A percentile compares a stretch with the other conserved stretches of the same genome.
These are phyloP conservation scores for Podila clonocystis DNA, from an alignment of 192 early-diverging fungal species.

Conservation along the genomic window DNA sequence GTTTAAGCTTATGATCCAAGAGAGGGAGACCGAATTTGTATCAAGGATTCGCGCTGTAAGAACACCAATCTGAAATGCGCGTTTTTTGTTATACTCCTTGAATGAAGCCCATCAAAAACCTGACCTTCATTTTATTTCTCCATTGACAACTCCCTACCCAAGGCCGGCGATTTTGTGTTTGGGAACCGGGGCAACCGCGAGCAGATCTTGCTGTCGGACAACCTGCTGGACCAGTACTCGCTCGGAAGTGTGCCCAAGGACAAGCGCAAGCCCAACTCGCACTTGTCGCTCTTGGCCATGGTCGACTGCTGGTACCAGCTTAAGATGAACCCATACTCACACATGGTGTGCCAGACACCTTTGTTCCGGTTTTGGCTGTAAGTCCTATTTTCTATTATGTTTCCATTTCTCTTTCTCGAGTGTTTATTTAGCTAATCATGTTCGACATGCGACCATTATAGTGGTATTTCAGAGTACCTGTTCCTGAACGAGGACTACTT, in stretches of 20 bases:
- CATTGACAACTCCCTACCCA: background rate
- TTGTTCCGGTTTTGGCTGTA: slow-evolving; percentile 92
- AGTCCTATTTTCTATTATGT: slow-evolving; percentile 9
- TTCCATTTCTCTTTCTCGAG: background rate
- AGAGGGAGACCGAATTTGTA: slow-evolving; percentile 81
- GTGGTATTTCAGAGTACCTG: slow-evolving; percentile 93
- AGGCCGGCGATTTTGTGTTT: slow-evolving; percentile 91
- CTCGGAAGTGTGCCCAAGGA: slow-evolving; percentile 83
- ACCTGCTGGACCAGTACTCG: slow-evolving; percentile 87
- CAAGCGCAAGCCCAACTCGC: slow-evolving; percentile 84
- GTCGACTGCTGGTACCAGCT: slow-evolving; percentile 94
- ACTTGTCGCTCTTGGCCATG: slow-evolving; percentile 92
- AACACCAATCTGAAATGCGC: background rate
- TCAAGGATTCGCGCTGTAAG: slow-evolving; percentile 69
- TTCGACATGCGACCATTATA: slow-evolving; percentile 20
- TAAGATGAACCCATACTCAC: slow-evolving; percentile 89
- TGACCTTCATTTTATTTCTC: too few species aligned
- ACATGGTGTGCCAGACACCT: slow-evolving; percentile 96
- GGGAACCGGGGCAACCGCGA: slow-evolving; percentile 66
- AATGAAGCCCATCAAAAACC: background rate
- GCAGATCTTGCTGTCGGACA: slow-evolving; percentile 82
- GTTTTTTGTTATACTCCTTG: background rate
- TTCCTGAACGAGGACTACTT: slow-evolving; percentile 85
- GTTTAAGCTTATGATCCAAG: slow-evolving; percentile 96
- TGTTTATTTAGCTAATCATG: background rate